Evolutionary conservation across 2,329 filamentous ascomycete species (phyloP), one percentile per base, ranked within the genome.

Genomic region (Pseudonectria buxi): DNA sequence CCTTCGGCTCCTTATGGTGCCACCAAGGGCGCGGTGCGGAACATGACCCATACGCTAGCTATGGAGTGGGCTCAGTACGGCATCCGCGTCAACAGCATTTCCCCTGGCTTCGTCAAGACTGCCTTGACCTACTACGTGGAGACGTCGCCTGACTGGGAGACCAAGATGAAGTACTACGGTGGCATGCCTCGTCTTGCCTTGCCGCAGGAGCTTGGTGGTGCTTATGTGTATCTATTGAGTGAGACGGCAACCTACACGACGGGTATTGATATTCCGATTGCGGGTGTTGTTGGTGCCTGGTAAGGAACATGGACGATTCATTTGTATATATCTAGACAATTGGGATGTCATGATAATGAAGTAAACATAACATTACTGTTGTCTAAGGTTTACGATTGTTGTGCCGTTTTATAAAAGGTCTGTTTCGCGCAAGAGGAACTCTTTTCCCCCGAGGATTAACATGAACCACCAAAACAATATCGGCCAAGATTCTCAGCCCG

Each of bases 161-260:
- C 64, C 41, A 70, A 76, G 57, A 65, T 76, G 58, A 68, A 73
- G 54, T 75, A 76, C 48, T 76, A 76, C 45, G 70, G 72, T 3
- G 72, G 72, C 3, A 75, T 77, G 62, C 71, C 71, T 10, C 57
- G 72, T 18, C 45, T 77, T 26, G 73, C 72, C 0, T 62, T 70
- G 31, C 66, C 69, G 0, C 63, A 71, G 43, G 72, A 77, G 53
- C 54, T 77, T 3, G 71, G 71, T 2, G 71, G 72, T 11, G 72
- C 72, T 1, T 76, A 76, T 44, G 70, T 76, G 4, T 76, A 76
- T 43, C 50, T 76, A 37, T 50, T 76, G n/a, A 69, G 63, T 37
- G 72, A 76, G 37, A 62, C 65, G 7, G 65, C 68, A n/a, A 65
- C 57, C 24, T 71, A 71, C 46, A 72, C 68, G 4, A 71, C 68